Base-by-base conservation (phyloP, 2,329 filamentous ascomycete genomes). In the Sclerotinia glacialis region DNA sequence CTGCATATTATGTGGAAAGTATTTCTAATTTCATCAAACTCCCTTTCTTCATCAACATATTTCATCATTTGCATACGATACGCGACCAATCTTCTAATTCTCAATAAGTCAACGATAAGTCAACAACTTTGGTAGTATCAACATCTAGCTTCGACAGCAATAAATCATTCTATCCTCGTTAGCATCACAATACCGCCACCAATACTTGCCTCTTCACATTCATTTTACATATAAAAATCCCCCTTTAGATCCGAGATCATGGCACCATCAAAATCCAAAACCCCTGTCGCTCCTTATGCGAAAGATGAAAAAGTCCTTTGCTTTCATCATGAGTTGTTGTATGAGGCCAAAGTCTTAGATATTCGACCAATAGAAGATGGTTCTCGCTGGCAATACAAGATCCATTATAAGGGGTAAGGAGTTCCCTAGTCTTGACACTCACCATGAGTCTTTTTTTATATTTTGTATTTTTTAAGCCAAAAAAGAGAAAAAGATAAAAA, bases 321-420 rank as follows among this genome's bases (percentile, higher is more conserved):
- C 81, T 98, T 98, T 77, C 95, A 99, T 78, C 92, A 94, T 80
- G 93, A 98, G 76, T 88, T 98, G 80, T 87, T 99, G 62, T 99
- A 99, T 77, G 95, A 99, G 79, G 95, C 95, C 72, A 98, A 98
- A 80, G 89, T 99, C 63, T 86, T 96, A 71, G 93, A 97, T 71
- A 83, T 91, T 42, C 87, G 84, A 73, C 80, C 82, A 78, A 82
- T 84, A 74, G 86, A 89, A 54, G 89, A 89, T 75, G 81, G 89
- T 69, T 87, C 89, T 44, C 37, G 58, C n/a, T 93, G 87, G 76
- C 87, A 92, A 77, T 99, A 96, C 81, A 91, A 91, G 76, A 91
- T 99, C 65, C 95, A 99, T 80, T 99, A 99, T 82, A 98, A 98
- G 80, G 95, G 65, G 64, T 66, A 58, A 56, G 65, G 42, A 42